Evolutionary conservation across 225 moss, liverwort and hornwort species (phyloP).

Genomic region (Marchantia paleacea): DNA sequence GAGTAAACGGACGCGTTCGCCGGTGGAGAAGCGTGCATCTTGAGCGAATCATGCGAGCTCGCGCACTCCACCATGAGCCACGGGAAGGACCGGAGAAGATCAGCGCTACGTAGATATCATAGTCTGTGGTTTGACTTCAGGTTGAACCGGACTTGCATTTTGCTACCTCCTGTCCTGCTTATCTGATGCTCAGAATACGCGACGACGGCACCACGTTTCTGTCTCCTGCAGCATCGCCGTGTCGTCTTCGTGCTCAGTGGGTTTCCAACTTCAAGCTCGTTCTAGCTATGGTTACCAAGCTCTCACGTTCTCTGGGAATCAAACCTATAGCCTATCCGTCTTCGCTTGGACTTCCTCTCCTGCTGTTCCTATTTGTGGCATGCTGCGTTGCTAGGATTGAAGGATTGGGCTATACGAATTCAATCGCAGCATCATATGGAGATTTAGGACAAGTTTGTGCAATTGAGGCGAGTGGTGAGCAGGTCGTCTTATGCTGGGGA

Average conservation of each 20-base stretch:
- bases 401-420: constrained; percentile 48
- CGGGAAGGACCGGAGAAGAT: not conserved
- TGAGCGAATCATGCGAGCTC: not conserved
- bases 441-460: constrained; percentile 45
- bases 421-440: constrained; percentile 65
- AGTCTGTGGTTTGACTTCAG: constrained; percentile 4
- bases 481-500: constrained; percentile 58
- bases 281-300: constrained; percentile 31
- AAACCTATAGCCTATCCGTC: not conserved
- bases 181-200: constrained; percentile 17
- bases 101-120: not conserved
- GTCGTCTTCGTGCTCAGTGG: not conserved
- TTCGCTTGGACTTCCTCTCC: too few relatives aligned
- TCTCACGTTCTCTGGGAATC: constrained; percentile 29
- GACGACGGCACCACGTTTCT: not conserved
- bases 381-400: constrained; percentile 12
- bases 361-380: not conserved
- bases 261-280: not conserved
- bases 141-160: constrained; percentile 11
- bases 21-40: not conserved
- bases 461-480: constrained; percentile 60
- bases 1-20: not conserved
- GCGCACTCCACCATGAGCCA: not conserved
- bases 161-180: not conserved
- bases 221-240: constrained; percentile 1